Base-by-base conservation (phyloP, 2,329 filamentous ascomycete species). In the Ophiobolus disseminans region DNA sequence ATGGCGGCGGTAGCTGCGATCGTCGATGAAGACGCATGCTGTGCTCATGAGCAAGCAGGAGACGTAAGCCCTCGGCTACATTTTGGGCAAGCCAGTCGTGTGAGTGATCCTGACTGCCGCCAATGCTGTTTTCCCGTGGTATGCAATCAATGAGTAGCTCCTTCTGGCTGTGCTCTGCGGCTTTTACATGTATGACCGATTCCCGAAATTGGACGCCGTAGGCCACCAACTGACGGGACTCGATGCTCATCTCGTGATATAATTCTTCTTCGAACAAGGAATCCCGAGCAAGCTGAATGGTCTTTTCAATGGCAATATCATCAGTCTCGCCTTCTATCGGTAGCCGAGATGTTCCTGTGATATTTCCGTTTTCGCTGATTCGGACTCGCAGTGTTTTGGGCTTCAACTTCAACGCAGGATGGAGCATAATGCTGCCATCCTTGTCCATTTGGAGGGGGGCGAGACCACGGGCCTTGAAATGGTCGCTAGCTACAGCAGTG, bases 191-290 rank as follows among this genome's bases (percentile, higher is more conserved):
- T 32, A 80, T 75, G 19, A 69, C 63, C 2, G 72, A 69, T 10
- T 75, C 84, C 26, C 84, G 80, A 11, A 86, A 82, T 20, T 81
- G 82, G 10, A 97, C 86, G 8, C 87, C 84, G 51, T 89, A 86
- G 9, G 86, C 85, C 3, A 87, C 80, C 17, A 96, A 78, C 0
- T 81, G 81, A 13, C 91, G 87, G 0, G 89, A 86, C 73, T 99
- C 94, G 14, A 90, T 83, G 42, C 87, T 86, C 50, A 97, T 79
- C 73, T 99, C 94, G 60, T 96, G 86, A 82, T 91, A 97, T 1
- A 99, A 76, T 68, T 99, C 94, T 66, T 92, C 87, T 21, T 89
- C 86, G 62, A 90, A 91, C 16, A 93, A 80, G 40, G 88, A 90
- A 70, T 94, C 88, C 47, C 90, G 82, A 2, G 90, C 88, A 60